Base-by-base conservation (phyloP, 495 filamentous ascomycete genomes). In the Penicillium daleae region DNA sequence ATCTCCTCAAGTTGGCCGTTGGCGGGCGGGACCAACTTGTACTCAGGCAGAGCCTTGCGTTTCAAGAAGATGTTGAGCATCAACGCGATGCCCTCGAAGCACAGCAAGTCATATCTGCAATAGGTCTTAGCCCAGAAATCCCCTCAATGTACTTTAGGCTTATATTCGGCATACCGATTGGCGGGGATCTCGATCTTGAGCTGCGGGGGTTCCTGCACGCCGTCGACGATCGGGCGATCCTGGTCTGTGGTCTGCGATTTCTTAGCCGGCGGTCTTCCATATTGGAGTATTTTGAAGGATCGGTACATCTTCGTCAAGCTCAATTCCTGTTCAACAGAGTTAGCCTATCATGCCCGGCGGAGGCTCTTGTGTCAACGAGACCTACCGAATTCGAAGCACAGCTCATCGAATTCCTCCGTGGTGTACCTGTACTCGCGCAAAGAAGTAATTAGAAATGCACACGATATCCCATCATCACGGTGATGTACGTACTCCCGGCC, bases 171-270 rank as follows among this genome's bases (percentile, higher is more conserved):
- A 66, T 72, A 89, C 86, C 88, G 87, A 76, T 99, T 99, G 65
- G 95, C 95, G 62, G 95, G 95, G 72, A 99, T 96, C 76, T 99
- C 95, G 72, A 99, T 98, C 83, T 96, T 97, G 71, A 98, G 85
- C 79, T 98, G 90, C 50, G 96, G 89, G 6, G 91, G 85, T 78
- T 96, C 92, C 76, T 97, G 90, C 66, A 88, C 84, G 71, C 89
- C 89, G 74, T 91, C 83, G 63, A 90, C 84, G 54, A 89, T 85
- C 31, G 90, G 90, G 54, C 90, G 85, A 59, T 90, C 84, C 56
- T 82, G 79, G 72, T 92, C 82, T 49, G 92, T 88, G 39, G 92
- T 96, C 84, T 87, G 55, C 27, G 51, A 9, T 6, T n/a, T 39
- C 54, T 77, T 59, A 76, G 68, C 57, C 32, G 22, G 21, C 60